Conservation (phyloP, 2,329 filamentous ascomycete species). For the Pseudogymnoascus sp. region DNA sequence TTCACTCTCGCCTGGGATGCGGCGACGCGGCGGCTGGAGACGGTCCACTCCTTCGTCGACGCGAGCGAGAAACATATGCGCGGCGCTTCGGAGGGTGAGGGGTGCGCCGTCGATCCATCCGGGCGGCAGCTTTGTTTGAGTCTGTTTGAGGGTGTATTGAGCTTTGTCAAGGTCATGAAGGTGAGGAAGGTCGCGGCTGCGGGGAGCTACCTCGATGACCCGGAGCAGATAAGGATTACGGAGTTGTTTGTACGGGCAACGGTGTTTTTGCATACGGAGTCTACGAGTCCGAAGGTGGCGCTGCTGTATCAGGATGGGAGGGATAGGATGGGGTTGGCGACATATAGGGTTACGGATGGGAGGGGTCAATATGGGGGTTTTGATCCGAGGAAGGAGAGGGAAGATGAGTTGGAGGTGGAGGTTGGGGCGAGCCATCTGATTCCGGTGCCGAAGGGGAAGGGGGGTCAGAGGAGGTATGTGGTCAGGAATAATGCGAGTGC, state of each 20-base stretch:
- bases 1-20: constrained; percentile 83
- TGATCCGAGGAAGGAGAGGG: constrained; percentile 46
- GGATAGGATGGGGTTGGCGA: constrained; percentile 47
- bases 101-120: constrained; percentile 76
- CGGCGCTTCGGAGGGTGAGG: constrained; percentile 74
- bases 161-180: constrained; percentile 52
- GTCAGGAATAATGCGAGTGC: constrained; percentile 43
- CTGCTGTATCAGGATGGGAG: constrained; percentile 57
- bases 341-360: constrained; percentile 54
- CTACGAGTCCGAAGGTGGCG: constrained; percentile 51
- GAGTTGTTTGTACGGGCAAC: constrained; percentile 61
- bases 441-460: constrained; percentile 48
- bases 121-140: constrained; percentile 60
- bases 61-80: constrained; percentile 54
- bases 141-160: constrained; percentile 60
- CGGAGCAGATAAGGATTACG: constrained; percentile 53
- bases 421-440: constrained; percentile 53
- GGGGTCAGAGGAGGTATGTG: constrained; percentile 52
- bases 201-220: constrained; percentile 50
- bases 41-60: constrained; percentile 43
- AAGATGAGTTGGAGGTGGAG: constrained; percentile 47
- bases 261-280: constrained; percentile 53
- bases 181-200: constrained; percentile 41
- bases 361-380: constrained; percentile 47
- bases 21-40: constrained; percentile 42